These are phyloP conservation scores for Ascochyta viciae-villosae DNA, from an alignment of 2,329 filamentous ascomycete genomes.

Conservation along the genomic window DNA sequence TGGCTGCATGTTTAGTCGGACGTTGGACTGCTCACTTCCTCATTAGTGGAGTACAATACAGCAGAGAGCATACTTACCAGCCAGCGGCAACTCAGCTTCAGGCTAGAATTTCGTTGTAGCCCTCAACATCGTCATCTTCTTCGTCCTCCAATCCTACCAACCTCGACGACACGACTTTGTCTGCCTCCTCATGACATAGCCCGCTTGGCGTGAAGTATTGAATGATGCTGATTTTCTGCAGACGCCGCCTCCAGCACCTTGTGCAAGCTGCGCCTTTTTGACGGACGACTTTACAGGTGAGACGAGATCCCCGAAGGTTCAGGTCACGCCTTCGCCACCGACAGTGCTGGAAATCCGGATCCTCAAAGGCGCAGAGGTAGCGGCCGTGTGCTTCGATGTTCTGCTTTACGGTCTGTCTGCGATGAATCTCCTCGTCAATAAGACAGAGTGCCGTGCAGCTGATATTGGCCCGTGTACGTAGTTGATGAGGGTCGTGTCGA, in stretches of 20 bases:
- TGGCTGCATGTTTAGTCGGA: conserved; percentile 20
- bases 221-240: conserved; percentile 31
- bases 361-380: conserved; percentile 37
- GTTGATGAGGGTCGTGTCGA: conserved; percentile 35
- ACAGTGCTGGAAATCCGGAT: conserved; percentile 34
- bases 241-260: conserved; percentile 34
- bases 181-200: conserved; percentile 39
- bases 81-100: conserved; percentile 11
- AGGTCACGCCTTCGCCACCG: conserved; percentile 36
- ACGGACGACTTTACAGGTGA: conserved; percentile 27
- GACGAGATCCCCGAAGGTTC: conserved; percentile 33
- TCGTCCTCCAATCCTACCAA: conserved; percentile 23
- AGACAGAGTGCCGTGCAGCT: conserved; percentile 22
- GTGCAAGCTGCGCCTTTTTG: conserved; percentile 32
- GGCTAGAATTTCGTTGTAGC: conserved; percentile 26
- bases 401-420: conserved; percentile 28
- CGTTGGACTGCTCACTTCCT: not conserved
- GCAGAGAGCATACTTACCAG: conserved; percentile 7
- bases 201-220: conserved; percentile 39
- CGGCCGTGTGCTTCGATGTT: conserved; percentile 34
- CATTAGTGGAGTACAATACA: not conserved
- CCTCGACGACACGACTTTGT: conserved; percentile 26
- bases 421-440: conserved; percentile 28
- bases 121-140: conserved; percentile 36
- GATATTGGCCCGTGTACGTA: conserved; percentile 26